Conservation (phyloP, 1,139 yeast species). For the Pichia sp. region DNA sequence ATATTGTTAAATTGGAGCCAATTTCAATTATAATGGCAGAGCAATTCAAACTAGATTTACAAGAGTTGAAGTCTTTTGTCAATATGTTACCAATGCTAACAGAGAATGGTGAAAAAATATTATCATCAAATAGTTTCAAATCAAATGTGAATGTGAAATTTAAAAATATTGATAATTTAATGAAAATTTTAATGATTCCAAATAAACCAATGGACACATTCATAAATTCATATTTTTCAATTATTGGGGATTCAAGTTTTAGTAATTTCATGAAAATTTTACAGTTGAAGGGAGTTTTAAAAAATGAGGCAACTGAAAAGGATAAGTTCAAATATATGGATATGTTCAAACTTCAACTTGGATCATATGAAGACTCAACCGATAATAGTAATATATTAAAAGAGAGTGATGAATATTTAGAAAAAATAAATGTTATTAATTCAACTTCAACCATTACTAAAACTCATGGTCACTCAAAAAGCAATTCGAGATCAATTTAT, state of each 20-base stretch:
- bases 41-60: conserved; percentile 70
- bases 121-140: conserved; percentile 36
- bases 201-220: conserved; percentile 60
- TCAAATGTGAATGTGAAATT: conserved; percentile 47
- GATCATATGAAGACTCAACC: conserved; percentile 37
- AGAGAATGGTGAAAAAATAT: conserved; percentile 22
- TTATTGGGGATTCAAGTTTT: conserved; percentile 60
- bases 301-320: conserved; percentile 21
- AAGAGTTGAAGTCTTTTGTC: conserved; percentile 53
- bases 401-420: conserved; percentile 26
- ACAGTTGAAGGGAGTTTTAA: conserved; percentile 51
- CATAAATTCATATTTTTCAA: conserved; percentile 58
- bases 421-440: conserved; percentile 17
- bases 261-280: conserved; percentile 61
- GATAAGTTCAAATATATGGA: conserved; percentile 51
- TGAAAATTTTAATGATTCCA: conserved; percentile 61
- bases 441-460: conserved; percentile 3
- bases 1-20: conserved; percentile 56
- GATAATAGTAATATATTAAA: conserved; percentile 15
- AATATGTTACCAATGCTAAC: conserved; percentile 44
- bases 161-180: conserved; percentile 50
- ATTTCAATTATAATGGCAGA: conserved; percentile 68
- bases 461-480: conserved; percentile 7
- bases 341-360: conserved; percentile 51
- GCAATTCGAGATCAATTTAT: conserved; percentile 13